Evolutionary conservation across 371 early-diverging fungal species (phyloP).

Genomic region (Mortierella sp.): DNA sequence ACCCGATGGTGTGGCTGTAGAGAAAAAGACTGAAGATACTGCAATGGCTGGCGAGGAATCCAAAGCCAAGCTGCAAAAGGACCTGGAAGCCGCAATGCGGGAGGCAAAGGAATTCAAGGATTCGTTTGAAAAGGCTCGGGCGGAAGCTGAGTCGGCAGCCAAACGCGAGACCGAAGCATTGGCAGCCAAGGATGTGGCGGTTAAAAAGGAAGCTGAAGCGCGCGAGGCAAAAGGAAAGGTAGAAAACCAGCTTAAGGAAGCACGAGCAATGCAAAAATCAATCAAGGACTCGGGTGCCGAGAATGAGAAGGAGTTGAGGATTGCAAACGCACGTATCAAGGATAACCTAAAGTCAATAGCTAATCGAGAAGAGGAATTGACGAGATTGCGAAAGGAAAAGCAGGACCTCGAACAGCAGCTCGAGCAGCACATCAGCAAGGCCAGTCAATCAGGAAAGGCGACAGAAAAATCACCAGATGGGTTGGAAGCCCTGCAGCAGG

Average conservation of each 20-base stretch:
- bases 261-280: conserved; percentile 14
- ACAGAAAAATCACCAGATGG: conserved; percentile 24
- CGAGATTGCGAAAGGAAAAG: conserved; percentile 56
- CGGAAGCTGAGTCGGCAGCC: conserved; percentile 50
- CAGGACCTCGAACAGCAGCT: conserved; percentile 38
- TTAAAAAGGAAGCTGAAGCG: conserved; percentile 56
- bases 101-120: conserved; percentile 29
- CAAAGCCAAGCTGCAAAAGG: conserved; percentile 6
- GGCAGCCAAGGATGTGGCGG: conserved; percentile 60
- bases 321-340: conserved; percentile 39
- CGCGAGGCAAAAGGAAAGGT: conserved; percentile 37
- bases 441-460: conserved; percentile 44
- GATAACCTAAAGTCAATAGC: conserved; percentile 55
- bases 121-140: conserved; percentile 52
- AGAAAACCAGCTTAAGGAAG: conserved; percentile 35
- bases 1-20: not conserved
- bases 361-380: conserved; percentile 53
- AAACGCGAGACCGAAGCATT: conserved; percentile 62
- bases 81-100: conserved; percentile 14
- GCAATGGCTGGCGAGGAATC: not conserved
- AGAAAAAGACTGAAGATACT: not conserved
- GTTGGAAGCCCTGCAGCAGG: conserved; percentile 21
- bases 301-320: conserved; percentile 41
- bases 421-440: conserved; percentile 22
- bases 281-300: conserved; percentile 8